Percentiles rank a stretch among this genome's conserved stretches.
These are phyloP conservation scores for Luvunga scandens DNA, from an alignment of 345 rosid species.

Conservation along the genomic window DNA sequence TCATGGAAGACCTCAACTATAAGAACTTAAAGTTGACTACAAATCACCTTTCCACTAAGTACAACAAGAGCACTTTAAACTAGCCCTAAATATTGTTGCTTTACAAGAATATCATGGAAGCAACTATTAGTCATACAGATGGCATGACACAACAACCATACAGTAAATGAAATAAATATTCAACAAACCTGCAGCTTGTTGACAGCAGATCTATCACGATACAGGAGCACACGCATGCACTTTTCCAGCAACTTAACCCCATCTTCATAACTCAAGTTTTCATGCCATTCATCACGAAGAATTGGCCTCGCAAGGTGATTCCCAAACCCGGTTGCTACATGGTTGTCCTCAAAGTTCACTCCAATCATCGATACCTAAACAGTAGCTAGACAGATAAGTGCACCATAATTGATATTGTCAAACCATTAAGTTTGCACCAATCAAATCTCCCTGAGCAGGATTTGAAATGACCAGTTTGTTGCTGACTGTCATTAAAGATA, in stretches of 20 bases:
- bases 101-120: neutral
- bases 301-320: conserved; percentile 96
- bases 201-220: conserved; percentile 96
- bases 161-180: neutral
- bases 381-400: neutral
- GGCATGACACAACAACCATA: neutral
- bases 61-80: neutral
- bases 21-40: neutral
- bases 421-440: conserved; percentile 1
- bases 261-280: conserved; percentile 84
- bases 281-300: conserved; percentile 94
- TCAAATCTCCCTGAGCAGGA: no score
- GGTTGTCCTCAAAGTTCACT: conserved; percentile 85
- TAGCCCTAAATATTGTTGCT: neutral
- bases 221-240: conserved; percentile 95
- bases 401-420: conserved; percentile 2
- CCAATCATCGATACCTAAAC: conserved; percentile 89
- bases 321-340: conserved; percentile 96
- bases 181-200: conserved; percentile 89
- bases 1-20: neutral
- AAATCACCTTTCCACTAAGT: neutral
- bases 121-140: neutral
- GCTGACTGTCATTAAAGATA: neutral
- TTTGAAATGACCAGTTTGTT: neutral
- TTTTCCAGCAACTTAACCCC: conserved; percentile 91